Evolutionary conservation across 106 monocot species (phyloP), one percentile per base, ranked within the genome.

Genomic region (Dactylorhiza incarnata): DNA sequence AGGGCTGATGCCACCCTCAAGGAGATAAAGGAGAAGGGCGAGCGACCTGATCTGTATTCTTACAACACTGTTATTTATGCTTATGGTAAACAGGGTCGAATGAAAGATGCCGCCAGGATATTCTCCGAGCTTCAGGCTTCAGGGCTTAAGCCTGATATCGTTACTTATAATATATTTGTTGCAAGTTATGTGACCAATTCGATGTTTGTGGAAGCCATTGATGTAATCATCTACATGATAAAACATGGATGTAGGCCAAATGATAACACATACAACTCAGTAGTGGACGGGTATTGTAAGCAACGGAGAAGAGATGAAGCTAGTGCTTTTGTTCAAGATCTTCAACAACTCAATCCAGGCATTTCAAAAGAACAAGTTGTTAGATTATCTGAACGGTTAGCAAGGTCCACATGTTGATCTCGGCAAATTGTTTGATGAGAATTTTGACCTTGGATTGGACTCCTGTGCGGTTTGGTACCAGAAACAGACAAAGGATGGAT

Each of bases 1-100:
- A 88, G 71, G 74, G 86, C 87, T 26, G 99, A 99, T 79, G 73
- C 81, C 26, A 85, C 85, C 17, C 89, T 99, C 12, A 66, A 78
- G 49, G 94, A 94, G 67, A 92, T 99, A 23, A 84, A 81, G 74
- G 81, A n/a, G 26, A 89, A 80, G 77, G 87, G 91, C 45, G 73
- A 76, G 25, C 76, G 81, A 12, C 94, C 99, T 48, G 94, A 99
- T 81, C 79, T 86, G 24, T 91, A 89, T 70, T 91, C 99, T 13
- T 99, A 92, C 68, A 99, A 99, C 61, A 91, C 94, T 54, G 82
- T 94, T 24, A 94, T 99, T 78, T 84, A 89, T 83, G 94, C 94
- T 17, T 99, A 94, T 83, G 89, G 94, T 8, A 91, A 85, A 66
- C 77, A 86, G 68, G 94, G 92, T 1, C 80, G 76, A 1, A 91